These are phyloP conservation scores for Hymenoscyphus repandus DNA, from an alignment of 2,329 filamentous ascomycete genomes.

Conservation along the genomic window DNA sequence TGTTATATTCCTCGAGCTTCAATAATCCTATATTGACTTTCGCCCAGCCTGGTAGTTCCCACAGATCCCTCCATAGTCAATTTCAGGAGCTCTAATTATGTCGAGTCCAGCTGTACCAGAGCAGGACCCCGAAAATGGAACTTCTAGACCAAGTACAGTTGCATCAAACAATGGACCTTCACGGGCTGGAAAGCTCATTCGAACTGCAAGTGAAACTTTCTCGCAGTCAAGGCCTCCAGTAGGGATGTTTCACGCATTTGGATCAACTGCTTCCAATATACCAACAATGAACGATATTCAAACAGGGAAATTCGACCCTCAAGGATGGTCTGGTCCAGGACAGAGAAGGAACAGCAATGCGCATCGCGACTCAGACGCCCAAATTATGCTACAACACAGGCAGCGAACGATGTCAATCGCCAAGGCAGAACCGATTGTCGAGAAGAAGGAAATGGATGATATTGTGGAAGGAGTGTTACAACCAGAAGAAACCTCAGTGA, in stretches of 20 bases:
- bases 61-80: no score
- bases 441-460: constrained; percentile 6
- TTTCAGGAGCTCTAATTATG: no score
- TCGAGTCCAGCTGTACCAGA: not conserved
- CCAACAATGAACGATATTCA: constrained; percentile 20
- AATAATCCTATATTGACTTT: no score
- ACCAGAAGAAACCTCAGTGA: constrained; percentile 4
- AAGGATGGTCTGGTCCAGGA: constrained; percentile 19
- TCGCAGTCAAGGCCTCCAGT: constrained; percentile 17
- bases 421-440: constrained; percentile 1
- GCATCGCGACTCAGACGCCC: constrained; percentile 13
- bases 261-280: constrained; percentile 16
- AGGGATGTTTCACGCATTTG: constrained; percentile 22
- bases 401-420: constrained; percentile 12
- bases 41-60: no score
- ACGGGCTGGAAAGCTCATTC: constrained; percentile 4
- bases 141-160: constrained; percentile 6
- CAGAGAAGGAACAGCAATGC: constrained; percentile 20
- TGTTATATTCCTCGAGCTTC: not conserved
- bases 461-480: constrained; percentile 1
- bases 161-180: constrained; percentile 5
- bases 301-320: constrained; percentile 15
- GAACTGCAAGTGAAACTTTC: constrained; percentile 14
- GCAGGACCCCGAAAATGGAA: not conserved
- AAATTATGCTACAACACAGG: constrained; percentile 9